Base-by-base conservation (phyloP, 768 basidiomycete genomes). In the Chiua virens region DNA sequence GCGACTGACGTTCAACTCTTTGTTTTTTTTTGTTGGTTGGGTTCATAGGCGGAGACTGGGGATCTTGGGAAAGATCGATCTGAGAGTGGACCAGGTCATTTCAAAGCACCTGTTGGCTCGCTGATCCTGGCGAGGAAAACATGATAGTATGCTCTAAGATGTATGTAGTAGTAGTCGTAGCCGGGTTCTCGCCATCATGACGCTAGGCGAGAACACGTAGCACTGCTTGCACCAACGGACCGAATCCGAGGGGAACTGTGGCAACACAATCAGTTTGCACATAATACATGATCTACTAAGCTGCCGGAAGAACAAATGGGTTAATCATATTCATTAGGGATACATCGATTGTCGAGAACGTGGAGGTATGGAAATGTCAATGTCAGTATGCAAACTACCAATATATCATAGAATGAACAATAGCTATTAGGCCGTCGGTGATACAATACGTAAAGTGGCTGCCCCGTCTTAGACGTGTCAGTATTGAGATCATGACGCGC, bases 11-110 rank as follows among this genome's bases (percentile, higher is more conserved):
- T 25, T 18, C 8, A 15, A 37, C 28, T 25, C 4, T 13, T 35
- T 32, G 5, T 17, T 30, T n/a, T n/a, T 28, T 28, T 42, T 27
- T 46, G 5, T 21, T 23, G 22, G n/a, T 32, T 4, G 27, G 18
- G 34, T 30, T 15, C 17, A 34, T 34, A 67, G 69, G 43, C 48
- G 35, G 69, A 72, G 48, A 71, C 65, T 68, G 15, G 59, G 63
- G 37, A 47, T 59, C 35, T 45, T 72, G 23, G 52, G 44, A 30
- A 58, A 61, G 42, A 47, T 64, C 8, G 68, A 72, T 48, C 55
- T 52, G 25, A 63, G 68, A 48, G 63, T 71, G 14, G 52, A 62
- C 27, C 50, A 21, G 22, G 45, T 70, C 53, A 53, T 68, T 37
- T 55, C 58, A 21, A 54, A 70, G 21, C 43, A 67, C 42, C 39